These are phyloP conservation scores for Euphrasia arctica DNA, from an alignment of 305 asterid genomes.

Conservation along the genomic window DNA sequence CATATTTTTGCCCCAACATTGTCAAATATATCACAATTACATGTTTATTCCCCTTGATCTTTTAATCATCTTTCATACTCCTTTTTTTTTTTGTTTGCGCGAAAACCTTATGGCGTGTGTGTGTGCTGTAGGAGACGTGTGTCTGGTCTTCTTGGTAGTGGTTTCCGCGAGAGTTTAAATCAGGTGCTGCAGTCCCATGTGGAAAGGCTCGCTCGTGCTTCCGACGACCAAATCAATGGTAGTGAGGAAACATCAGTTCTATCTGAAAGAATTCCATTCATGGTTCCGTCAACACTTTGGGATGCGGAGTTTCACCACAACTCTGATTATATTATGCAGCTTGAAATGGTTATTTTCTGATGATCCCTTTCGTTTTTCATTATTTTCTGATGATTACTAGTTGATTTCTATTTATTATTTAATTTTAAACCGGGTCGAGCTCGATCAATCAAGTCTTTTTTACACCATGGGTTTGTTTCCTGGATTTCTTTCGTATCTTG, in stretches of 20 bases:
- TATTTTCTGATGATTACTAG: no score
- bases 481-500: no score
- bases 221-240: conserved; percentile 30
- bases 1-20: no score
- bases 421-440: background rate
- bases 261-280: conserved; percentile 35
- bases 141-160: conserved; percentile 83
- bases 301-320: conserved; percentile 41
- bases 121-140: conserved; percentile 67
- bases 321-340: conserved; percentile 34
- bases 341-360: conserved; percentile 43
- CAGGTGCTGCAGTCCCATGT: conserved; percentile 75
- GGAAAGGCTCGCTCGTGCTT: conserved; percentile 56
- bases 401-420: no score
- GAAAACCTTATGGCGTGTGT: conserved; percentile 3
- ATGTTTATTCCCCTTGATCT: no score
- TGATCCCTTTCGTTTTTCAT: background rate
- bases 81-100: background rate
- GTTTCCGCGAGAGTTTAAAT: conserved; percentile 75
- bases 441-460: background rate
- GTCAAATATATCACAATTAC: no score
- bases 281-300: conserved; percentile 45
- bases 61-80: no score
- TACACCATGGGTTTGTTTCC: background rate
- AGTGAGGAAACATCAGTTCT: conserved; percentile 32